phyloP scores from a whole-genome alignment of 2,329 filamentous ascomycete genomes.

The Amesomyces nigricolor region DNA sequence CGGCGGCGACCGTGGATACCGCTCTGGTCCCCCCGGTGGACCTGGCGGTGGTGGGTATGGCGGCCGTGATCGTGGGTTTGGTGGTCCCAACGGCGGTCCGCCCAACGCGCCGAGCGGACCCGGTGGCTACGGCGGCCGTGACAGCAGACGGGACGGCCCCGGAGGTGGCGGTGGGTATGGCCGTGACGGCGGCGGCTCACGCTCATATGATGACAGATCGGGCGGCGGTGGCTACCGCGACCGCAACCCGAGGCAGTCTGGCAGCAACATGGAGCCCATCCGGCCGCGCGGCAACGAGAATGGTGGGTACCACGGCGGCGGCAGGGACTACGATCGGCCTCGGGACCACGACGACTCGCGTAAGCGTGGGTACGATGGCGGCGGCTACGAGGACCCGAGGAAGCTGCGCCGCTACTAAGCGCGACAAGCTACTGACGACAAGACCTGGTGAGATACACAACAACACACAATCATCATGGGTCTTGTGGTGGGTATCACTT shows the following conservation, averaged over 20 bases:
- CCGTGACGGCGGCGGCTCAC: constrained; percentile 33
- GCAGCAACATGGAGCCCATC: constrained; percentile 35
- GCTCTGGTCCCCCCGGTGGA: constrained; percentile 38
- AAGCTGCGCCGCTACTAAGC: constrained; percentile 60
- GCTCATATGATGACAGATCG: constrained; percentile 41
- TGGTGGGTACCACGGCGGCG: constrained; percentile 35
- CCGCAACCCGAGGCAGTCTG: constrained; percentile 41
- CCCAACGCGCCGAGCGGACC: constrained; percentile 50
- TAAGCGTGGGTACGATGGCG: constrained; percentile 71
- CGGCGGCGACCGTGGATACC: constrained; percentile 24
- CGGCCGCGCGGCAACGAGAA: constrained; percentile 34
- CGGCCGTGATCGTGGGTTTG: constrained; percentile 53
- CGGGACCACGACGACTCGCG: constrained; percentile 46
- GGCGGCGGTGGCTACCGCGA: constrained; percentile 47
- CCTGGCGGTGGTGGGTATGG: constrained; percentile 36
- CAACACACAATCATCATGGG: constrained; percentile 1
- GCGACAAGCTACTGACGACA: constrained; percentile 25
- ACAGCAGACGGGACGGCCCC: constrained; percentile 40
- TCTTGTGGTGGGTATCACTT: constrained; percentile 44
- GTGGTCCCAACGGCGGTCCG: constrained; percentile 51
- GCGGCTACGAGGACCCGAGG: constrained; percentile 71
- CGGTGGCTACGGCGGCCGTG: constrained; percentile 40
- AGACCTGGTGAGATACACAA: no score
- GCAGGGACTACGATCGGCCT: constrained; percentile 48
- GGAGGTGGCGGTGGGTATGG: constrained; percentile 43